Evolutionary conservation across 352 stramenopile species (phyloP), one percentile per base, ranked within the genome.

Genomic region (Aphanomyces stellatus): DNA sequence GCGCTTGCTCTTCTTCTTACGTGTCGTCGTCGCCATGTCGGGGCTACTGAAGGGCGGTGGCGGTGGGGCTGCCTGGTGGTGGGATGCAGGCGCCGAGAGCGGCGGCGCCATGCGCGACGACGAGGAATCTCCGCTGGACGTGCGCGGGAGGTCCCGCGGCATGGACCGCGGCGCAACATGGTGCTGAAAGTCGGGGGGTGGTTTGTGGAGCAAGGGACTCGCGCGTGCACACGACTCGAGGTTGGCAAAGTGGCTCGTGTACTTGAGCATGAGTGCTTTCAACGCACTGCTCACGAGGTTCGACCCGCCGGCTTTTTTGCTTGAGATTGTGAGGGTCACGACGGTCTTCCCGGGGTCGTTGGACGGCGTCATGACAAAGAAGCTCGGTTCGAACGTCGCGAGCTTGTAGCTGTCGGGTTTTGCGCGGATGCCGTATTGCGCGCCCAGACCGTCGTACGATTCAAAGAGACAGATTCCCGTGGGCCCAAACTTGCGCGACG

Each of bases 331-430:
- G 37, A 92, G 71, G 35, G 81, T 91, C 17, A 95, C 79, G 1
- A 70, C 74, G 6, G 86, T 72, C 30, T 82, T 82, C 15, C 78
- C 81, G 51, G 90, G 81, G 28, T 94, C 84, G 0, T 72, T 62
- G 2, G 78, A 88, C 64, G 87, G 86, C 53, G 82, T 79, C 37
- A 94, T 82, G 4, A 94, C 80, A 55, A 80, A 85, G 19, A 73
- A 85, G 34, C 80, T 90, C 2, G 81, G 82, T 43, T 95, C 86
- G 51, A 90, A 88, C 6, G 90, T 70, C 24, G 86, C 88, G 10
- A 93, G 69, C 25, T 83, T 90, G 75, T 90, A 93, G 30, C 81
- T 78, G 64, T 93, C 86, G 0, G 82, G 70, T 41, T 87, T 86
- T 30, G 77, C 76, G 19, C 86, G 84, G 56, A 93, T 86, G 8